Evolutionary conservation across 2,329 filamentous ascomycete species (phyloP).

Genomic region (Ophiocordyceps camponoti-rufipedis): DNA sequence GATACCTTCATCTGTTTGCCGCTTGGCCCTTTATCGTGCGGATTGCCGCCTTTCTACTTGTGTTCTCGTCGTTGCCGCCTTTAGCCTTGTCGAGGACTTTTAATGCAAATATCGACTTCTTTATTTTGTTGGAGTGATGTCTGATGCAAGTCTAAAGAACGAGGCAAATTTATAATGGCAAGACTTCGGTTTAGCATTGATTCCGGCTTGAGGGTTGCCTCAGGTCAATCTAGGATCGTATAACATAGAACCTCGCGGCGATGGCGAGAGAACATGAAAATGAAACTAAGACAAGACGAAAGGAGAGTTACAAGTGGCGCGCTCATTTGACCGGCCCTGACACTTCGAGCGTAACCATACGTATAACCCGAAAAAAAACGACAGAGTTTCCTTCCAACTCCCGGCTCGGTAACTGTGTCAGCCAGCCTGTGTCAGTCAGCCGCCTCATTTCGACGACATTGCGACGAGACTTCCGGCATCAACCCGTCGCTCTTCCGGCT

Average conservation of each 20-base stretch:
- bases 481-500: not conserved
- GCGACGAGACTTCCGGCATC: no score
- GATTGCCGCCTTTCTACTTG: conserved; percentile 9
- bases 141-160: not conserved
- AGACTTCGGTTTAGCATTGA: not conserved
- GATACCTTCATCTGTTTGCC: conserved; percentile 9
- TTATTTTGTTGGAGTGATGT: not conserved
- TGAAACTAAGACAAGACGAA: not conserved
- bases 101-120: conserved; percentile 44
- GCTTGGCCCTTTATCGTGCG: conserved; percentile 7
- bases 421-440: not conserved
- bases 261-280: not conserved
- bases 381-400: not conserved
- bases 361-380: not conserved
- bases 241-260: not conserved
- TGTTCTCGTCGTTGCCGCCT: conserved; percentile 4
- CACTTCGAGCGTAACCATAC: not conserved
- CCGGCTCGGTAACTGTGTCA: not conserved
- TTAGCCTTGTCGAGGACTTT: conserved; percentile 39
- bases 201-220: not conserved
- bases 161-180: not conserved
- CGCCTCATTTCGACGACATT: not conserved
- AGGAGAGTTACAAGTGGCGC: not conserved
- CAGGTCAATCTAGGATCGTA: not conserved
- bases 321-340: not conserved